A percentile compares a stretch with the other conserved stretches of the same genome.
Evolutionary conservation across 768 basidiomycete species (phyloP).

Genomic region (Xerocomellus amylosporus): DNA sequence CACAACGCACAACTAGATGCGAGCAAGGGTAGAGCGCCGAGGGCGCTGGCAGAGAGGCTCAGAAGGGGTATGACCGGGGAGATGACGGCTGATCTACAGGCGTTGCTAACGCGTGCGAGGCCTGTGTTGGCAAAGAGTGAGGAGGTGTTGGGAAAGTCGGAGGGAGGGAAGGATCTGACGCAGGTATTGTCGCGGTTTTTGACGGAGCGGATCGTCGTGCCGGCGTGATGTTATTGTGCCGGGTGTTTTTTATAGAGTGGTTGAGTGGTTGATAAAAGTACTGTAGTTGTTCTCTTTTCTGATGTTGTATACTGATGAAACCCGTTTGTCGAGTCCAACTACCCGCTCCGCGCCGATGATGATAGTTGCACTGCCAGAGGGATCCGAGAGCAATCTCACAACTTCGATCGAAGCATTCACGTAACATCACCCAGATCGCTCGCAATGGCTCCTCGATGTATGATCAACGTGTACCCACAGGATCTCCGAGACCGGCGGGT

Average conservation of each 20-base stretch:
- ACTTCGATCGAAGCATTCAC: no score
- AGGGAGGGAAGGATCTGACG: conserved; percentile 51
- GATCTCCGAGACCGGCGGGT: background rate
- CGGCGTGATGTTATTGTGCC: conserved; percentile 30
- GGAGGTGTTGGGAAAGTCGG: conserved; percentile 39
- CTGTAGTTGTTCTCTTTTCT: conserved; percentile 6
- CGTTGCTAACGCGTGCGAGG: conserved; percentile 62
- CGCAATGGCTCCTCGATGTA: no score
- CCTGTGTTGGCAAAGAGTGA: conserved; percentile 61
- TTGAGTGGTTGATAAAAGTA: conserved; percentile 19
- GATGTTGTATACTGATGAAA: background rate
- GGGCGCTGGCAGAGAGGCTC: conserved; percentile 60
- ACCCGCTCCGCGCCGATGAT: no score
- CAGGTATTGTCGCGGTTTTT: conserved; percentile 62
- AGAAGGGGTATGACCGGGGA: conserved; percentile 79
- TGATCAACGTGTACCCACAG: background rate
- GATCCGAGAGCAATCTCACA: no score
- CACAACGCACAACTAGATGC: conserved; percentile 22
- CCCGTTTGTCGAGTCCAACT: background rate
- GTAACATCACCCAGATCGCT: no score
- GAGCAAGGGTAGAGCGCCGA: conserved; percentile 39
- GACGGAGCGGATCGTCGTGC: conserved; percentile 53
- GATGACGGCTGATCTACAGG: conserved; percentile 69
- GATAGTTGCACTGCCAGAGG: no score
- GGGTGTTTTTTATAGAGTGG: background rate